Evolutionary conservation across 768 basidiomycete species (phyloP).

Genomic region (Tricholoma matsutake): DNA sequence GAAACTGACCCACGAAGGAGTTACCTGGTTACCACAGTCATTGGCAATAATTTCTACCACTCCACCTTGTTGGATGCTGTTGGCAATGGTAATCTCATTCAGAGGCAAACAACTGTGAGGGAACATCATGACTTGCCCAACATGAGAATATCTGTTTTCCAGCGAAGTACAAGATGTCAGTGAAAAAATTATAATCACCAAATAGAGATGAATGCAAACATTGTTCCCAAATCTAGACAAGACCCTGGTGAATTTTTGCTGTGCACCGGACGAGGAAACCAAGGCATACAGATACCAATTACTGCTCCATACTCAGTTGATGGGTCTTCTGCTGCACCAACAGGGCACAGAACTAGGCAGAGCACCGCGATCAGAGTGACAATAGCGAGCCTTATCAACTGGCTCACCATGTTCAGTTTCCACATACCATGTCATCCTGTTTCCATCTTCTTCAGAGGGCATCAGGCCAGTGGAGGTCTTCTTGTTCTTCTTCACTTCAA

Average conservation of each 20-base stretch:
- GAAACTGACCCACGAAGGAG: slow-evolving; percentile 84
- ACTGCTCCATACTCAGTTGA: slow-evolving; percentile 85
- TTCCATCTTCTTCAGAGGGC: too few relatives aligned
- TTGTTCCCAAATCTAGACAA: slow-evolving; percentile 82
- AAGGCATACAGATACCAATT: slow-evolving; percentile 79
- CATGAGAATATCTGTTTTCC: slow-evolving; percentile 80
- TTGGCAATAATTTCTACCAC: slow-evolving; percentile 89
- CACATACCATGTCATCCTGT: too few relatives aligned
- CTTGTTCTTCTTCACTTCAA: too few relatives aligned
- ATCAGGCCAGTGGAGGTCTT: too few relatives aligned
- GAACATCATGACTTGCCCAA: slow-evolving; percentile 59
- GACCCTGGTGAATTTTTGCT: neutral
- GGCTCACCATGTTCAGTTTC: too few relatives aligned
- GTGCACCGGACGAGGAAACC: neutral
- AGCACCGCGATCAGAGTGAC: slow-evolving; percentile 69
- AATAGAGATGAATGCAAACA: slow-evolving; percentile 39
- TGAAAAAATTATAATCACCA: neutral
- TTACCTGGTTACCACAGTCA: slow-evolving; percentile 88
- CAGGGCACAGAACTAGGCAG: slow-evolving; percentile 63
- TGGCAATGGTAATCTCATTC: neutral
- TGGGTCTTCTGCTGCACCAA: slow-evolving; percentile 65
- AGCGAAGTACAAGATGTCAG: slow-evolving; percentile 23
- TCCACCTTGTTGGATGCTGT: slow-evolving; percentile 81
- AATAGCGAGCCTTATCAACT: too few relatives aligned
- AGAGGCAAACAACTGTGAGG: neutral